Conservation (phyloP, 176 grass and related monocot species). For the Oryza meridionalis region DNA sequence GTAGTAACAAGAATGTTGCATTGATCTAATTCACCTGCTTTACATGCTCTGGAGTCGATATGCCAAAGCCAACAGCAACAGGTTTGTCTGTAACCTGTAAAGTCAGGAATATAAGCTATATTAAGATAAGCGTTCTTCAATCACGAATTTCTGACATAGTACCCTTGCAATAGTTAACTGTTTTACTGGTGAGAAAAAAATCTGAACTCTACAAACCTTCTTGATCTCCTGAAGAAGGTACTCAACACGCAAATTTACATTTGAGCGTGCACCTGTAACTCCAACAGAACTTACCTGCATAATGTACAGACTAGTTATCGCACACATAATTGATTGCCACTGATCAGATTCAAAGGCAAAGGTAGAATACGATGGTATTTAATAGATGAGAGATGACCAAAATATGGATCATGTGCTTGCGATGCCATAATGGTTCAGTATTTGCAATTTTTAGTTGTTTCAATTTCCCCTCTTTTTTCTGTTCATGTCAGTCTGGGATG, state of each 20-base stretch:
- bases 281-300: conserved; percentile 82
- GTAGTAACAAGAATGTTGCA: conserved; percentile 1
- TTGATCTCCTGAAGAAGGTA: conserved; percentile 87
- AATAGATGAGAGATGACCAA: neutral
- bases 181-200: conserved; percentile 9
- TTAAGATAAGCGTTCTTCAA: conserved; percentile 11
- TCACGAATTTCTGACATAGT: neutral
- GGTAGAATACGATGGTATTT: neutral
- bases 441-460: neutral
- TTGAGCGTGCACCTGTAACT: conserved; percentile 85
- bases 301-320: neutral
- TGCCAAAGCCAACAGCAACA: conserved; percentile 89
- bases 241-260: conserved; percentile 70
- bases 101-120: conserved; percentile 27
- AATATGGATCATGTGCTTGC: neutral
- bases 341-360: conserved; percentile 8
- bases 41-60: conserved; percentile 88
- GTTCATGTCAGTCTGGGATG: neutral
- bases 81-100: conserved; percentile 78
- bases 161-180: neutral
- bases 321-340: neutral
- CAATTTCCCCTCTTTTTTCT: neutral
- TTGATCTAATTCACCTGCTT: conserved; percentile 57
- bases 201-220: conserved; percentile 52
- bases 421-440: neutral